Conservation (phyloP, 352 stramenopile genomes). For the Phytophthora hibernalis region DNA sequence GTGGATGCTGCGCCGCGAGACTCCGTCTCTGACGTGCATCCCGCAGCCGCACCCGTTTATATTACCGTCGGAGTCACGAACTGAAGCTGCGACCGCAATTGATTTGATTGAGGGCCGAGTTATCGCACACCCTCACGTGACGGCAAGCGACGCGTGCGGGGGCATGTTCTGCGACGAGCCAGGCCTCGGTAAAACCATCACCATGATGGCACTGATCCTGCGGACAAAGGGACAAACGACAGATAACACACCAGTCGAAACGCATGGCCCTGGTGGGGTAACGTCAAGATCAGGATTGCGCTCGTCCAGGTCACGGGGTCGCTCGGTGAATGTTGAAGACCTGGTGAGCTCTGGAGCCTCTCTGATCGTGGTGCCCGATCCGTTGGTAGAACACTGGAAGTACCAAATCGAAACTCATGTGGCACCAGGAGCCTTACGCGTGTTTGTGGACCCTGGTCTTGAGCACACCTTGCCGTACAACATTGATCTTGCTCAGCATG, state of each 20-base stretch:
- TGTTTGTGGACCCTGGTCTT: conserved; percentile 54
- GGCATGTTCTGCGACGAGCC: conserved; percentile 88
- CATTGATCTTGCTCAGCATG: conserved; percentile 57
- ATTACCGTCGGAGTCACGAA: conserved; percentile 22
- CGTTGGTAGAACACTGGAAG: conserved; percentile 81
- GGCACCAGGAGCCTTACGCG: conserved; percentile 35
- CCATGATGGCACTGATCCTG: conserved; percentile 82
- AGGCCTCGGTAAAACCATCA: conserved; percentile 88
- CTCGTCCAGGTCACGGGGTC: conserved; percentile 50
- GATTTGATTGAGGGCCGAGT: conserved; percentile 69
- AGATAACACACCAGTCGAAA: conserved; percentile 22
- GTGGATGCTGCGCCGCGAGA: conserved; percentile 83
- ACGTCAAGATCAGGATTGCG: conserved; percentile 40
- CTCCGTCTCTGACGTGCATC: conserved; percentile 39
- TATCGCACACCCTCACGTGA: conserved; percentile 26
- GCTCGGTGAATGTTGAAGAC: conserved; percentile 51
- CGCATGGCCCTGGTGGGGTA: conserved; percentile 9
- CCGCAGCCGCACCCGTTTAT: conserved; percentile 63
- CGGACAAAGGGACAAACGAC: conserved; percentile 74
- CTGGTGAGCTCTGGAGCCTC: conserved; percentile 58
- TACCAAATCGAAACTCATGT: conserved; percentile 77
- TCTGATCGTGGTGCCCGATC: conserved; percentile 77
- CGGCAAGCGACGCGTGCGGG: conserved; percentile 58
- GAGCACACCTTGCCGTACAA: conserved; percentile 51
- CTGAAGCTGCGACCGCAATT: conserved; percentile 33